phyloP scores from a whole-genome alignment of 1,284 basidiomycete genomes.

The Sanghuangporus baumii region DNA sequence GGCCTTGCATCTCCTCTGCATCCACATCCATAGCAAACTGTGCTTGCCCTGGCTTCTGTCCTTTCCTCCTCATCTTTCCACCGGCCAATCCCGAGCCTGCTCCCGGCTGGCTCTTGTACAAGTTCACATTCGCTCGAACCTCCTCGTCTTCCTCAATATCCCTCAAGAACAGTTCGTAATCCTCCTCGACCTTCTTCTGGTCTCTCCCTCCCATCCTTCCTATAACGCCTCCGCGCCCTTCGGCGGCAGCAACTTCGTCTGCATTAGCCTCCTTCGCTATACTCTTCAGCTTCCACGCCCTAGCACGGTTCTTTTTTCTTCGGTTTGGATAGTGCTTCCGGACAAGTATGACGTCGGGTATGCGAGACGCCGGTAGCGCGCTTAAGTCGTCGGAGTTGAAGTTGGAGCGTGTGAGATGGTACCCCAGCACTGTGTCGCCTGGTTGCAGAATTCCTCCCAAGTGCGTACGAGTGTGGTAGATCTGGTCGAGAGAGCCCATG shows the following conservation, averaged over 20 bases:
- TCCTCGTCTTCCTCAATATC: conserved; percentile 97
- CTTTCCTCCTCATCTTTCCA: conserved; percentile 39
- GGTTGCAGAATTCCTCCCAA: conserved; percentile 94
- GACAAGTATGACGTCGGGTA: conserved; percentile 91
- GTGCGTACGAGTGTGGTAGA: conserved; percentile 95
- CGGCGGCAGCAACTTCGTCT: conserved; percentile 61
- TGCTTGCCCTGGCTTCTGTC: conserved; percentile 31
- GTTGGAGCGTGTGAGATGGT: conserved; percentile 84
- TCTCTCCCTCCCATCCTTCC: conserved; percentile 89
- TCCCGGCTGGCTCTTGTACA: conserved; percentile 68
- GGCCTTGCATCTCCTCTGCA: conserved; percentile 34
- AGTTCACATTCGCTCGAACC: conserved; percentile 82
- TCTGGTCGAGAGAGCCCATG: conserved; percentile 56
- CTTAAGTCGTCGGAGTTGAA: conserved; percentile 91
- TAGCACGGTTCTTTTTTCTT: conserved; percentile 82
- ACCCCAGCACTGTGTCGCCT: conserved; percentile 91
- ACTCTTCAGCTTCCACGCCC: conserved; percentile 87
- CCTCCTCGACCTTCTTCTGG: conserved; percentile 90
- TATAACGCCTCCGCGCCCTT: conserved; percentile 67
- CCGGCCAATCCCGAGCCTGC: conserved; percentile 41
- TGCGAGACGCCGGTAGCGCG: conserved; percentile 60
- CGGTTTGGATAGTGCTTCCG: conserved; percentile 96
- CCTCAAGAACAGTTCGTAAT: conserved; percentile 94
- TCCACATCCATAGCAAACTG: conserved; percentile 73
- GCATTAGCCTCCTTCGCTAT: conserved; percentile 93